phyloP scores from a whole-genome alignment of 805 yeast species.

The Candida michaelii region DNA sequence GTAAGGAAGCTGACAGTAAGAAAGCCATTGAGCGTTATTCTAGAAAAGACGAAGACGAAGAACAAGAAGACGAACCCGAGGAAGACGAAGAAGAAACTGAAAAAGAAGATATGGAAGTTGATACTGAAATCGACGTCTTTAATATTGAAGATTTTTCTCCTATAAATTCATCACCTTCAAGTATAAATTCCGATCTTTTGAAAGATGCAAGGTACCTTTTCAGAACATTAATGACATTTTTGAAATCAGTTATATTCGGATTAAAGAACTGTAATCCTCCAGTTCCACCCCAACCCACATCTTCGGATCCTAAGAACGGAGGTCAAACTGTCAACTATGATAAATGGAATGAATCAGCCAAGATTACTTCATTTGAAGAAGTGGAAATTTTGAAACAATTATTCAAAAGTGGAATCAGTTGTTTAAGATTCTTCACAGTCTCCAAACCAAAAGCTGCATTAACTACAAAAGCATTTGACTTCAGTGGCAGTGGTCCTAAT shows the following conservation, averaged over 20 bases:
- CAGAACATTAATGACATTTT: constrained; percentile 83
- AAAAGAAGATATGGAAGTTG: constrained; percentile 15
- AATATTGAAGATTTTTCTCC: constrained; percentile 49
- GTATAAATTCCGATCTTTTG: constrained; percentile 60
- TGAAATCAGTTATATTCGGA: constrained; percentile 87
- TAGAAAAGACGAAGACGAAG: constrained; percentile 25
- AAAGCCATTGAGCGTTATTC: constrained; percentile 40
- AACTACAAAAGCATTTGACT: constrained; percentile 41
- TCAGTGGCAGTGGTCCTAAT: constrained; percentile 76
- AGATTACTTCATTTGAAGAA: constrained; percentile 82
- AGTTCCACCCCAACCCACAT: constrained; percentile 44
- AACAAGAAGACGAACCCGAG: constrained; percentile 19
- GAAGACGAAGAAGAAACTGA: constrained; percentile 20
- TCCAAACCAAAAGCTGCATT: constrained; percentile 46
- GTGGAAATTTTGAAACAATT: constrained; percentile 71
- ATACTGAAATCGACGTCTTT: constrained; percentile 28
- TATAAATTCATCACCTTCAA: constrained; percentile 53
- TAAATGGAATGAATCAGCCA: constrained; percentile 82
- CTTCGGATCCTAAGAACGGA: constrained; percentile 45
- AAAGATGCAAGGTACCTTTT: constrained; percentile 87
- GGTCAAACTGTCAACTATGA: constrained; percentile 42
- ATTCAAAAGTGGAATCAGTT: constrained; percentile 81
- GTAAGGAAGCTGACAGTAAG: constrained; percentile 43
- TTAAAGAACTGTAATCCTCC: constrained; percentile 88
- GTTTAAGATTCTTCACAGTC: constrained; percentile 71